These are phyloP conservation scores for Sclerotinia glacialis DNA, from an alignment of 2,329 filamentous ascomycete genomes.

Conservation along the genomic window DNA sequence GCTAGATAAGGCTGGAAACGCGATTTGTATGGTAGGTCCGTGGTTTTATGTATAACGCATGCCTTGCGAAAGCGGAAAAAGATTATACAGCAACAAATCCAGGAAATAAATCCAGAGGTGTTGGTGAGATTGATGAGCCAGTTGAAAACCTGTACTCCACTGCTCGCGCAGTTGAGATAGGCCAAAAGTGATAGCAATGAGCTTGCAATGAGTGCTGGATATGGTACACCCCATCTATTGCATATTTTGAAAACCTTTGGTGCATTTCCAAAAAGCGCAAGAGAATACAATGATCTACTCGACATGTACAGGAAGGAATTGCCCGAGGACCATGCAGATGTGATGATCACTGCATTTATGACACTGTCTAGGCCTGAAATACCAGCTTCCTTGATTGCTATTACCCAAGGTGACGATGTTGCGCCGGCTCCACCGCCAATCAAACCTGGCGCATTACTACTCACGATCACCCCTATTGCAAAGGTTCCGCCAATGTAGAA, in stretches of 20 bases:
- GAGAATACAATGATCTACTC: neutral
- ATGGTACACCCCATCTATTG: neutral
- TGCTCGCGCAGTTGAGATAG: neutral
- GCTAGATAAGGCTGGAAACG: neutral
- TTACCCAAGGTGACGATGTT: neutral
- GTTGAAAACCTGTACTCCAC: neutral
- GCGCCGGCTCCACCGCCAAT: neutral
- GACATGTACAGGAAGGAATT: neutral
- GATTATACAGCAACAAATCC: neutral
- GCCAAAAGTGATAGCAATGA: neutral
- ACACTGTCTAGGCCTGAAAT: neutral
- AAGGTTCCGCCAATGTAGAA: neutral
- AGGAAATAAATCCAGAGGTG: neutral
- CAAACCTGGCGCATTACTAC: neutral
- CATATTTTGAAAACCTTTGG: neutral
- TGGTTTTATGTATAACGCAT: neutral
- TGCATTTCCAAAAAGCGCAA: neutral
- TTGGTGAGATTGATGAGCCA: conserved; percentile 3
- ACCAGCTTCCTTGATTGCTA: neutral
- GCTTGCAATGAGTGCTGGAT: neutral
- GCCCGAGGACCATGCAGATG: neutral
- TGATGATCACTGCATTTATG: neutral
- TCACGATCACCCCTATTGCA: neutral
- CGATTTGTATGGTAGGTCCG: neutral
- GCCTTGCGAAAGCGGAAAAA: neutral